Evolutionary conservation across 164 flowering plant genomes (phyloP).

Genomic region (Magnolia sinica): DNA sequence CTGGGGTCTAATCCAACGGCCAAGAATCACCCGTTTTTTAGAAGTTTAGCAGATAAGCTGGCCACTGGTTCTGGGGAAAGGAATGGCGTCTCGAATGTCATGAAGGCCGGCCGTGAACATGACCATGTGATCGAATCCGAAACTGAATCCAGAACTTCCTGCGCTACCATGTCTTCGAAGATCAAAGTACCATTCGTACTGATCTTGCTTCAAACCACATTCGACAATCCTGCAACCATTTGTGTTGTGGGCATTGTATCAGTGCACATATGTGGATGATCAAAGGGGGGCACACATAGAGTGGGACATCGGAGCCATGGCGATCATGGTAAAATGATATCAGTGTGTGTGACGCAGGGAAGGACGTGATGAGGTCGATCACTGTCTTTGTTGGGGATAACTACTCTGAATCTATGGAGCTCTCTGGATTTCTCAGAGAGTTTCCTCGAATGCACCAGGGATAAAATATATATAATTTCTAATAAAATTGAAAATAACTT

Average conservation of each 20-base stretch:
- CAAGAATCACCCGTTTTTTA: background rate
- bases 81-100: slow-evolving; percentile 66
- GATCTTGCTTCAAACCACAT: slow-evolving; percentile 43
- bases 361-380: too few relatives aligned
- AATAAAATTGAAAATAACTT: too few relatives aligned
- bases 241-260: background rate
- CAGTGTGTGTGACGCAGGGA: too few relatives aligned
- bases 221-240: slow-evolving; percentile 56
- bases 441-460: too few relatives aligned
- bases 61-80: slow-evolving; percentile 71
- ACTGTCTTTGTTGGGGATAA: too few relatives aligned
- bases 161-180: slow-evolving; percentile 77
- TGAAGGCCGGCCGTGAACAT: slow-evolving; percentile 61
- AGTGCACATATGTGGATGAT: background rate
- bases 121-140: slow-evolving; percentile 67
- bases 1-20: background rate
- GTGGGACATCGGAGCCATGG: background rate
- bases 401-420: too few relatives aligned
- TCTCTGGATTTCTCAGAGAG: too few relatives aligned
- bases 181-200: slow-evolving; percentile 83
- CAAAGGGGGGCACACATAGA: background rate
- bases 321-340: background rate
- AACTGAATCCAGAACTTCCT: slow-evolving; percentile 68
- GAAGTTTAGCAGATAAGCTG: slow-evolving; percentile 18
- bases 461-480: too few relatives aligned